These are phyloP conservation scores for Aspergillus bertholletiae DNA, from an alignment of 495 filamentous ascomycete genomes.

Conservation along the genomic window DNA sequence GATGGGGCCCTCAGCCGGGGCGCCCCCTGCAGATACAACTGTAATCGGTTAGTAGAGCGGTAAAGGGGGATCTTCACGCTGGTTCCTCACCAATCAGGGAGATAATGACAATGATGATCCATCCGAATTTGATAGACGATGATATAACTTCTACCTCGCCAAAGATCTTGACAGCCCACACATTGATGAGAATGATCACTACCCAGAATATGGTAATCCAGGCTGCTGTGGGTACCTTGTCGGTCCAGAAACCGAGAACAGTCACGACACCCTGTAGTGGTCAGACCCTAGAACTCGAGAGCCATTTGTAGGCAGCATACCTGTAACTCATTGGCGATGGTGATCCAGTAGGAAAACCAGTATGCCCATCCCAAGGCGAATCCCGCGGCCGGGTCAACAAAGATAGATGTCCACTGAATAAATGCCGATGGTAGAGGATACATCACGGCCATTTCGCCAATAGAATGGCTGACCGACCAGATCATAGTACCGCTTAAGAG, in stretches of 20 bases:
- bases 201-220: constrained; percentile 47
- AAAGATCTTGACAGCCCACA: constrained; percentile 48
- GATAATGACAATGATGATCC: constrained; percentile 44
- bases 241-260: constrained; percentile 57
- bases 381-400: constrained; percentile 44
- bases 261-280: constrained; percentile 43
- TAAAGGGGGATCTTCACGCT: constrained; percentile 6
- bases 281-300: background rate
- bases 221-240: constrained; percentile 36
- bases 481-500: constrained; percentile 31
- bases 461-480: constrained; percentile 35
- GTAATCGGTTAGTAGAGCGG: constrained; percentile 11
- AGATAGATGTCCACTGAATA: constrained; percentile 42
- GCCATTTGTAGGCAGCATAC: constrained; percentile 2
- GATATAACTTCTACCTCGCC: constrained; percentile 53
- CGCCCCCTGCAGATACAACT: constrained; percentile 56
- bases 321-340: constrained; percentile 45
- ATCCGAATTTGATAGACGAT: constrained; percentile 46
- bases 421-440: constrained; percentile 56
- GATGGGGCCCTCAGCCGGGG: constrained; percentile 46
- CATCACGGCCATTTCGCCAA: constrained; percentile 45
- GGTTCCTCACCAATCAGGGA: constrained; percentile 14
- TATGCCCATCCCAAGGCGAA: constrained; percentile 53
- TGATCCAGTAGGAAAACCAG: constrained; percentile 40
- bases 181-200: constrained; percentile 39